Percentiles rank a stretch among this genome's conserved stretches.
These are phyloP conservation scores for Carex pumila DNA, from an alignment of 176 grass and related monocot genomes.

Conservation along the genomic window DNA sequence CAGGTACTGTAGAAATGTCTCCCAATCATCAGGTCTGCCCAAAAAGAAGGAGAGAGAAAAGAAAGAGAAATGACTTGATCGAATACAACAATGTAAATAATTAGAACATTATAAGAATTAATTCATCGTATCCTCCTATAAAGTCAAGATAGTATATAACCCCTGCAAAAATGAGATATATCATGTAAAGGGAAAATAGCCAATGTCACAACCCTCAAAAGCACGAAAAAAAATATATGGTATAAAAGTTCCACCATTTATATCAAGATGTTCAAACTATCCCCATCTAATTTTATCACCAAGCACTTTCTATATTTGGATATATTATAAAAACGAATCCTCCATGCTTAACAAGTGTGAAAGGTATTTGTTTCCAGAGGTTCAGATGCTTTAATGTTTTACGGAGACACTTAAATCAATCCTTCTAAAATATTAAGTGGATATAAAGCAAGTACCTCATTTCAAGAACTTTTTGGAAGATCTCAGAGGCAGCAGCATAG, in stretches of 20 bases:
- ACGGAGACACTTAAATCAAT: not conserved
- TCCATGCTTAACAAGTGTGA: not conserved
- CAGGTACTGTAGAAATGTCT: conserved; percentile 94
- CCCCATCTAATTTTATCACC: not conserved
- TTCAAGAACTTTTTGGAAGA: conserved; percentile 74
- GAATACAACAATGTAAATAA: conserved; percentile 5
- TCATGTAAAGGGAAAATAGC: not conserved
- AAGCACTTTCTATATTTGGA: not conserved
- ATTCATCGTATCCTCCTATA: not conserved
- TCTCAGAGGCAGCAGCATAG: conserved; percentile 57
- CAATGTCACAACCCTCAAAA: not conserved
- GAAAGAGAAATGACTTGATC: not conserved
- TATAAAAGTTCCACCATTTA: not conserved
- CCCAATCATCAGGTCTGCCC: conserved; percentile 97
- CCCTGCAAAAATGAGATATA: conserved; percentile 11
- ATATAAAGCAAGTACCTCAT: conserved; percentile 52
- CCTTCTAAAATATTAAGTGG: not conserved
- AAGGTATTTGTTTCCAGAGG: not conserved
- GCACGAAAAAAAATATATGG: not conserved
- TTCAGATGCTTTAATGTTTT: not conserved
- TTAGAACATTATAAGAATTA: conserved; percentile 11
- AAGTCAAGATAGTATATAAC: not conserved
- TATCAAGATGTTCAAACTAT: not conserved
- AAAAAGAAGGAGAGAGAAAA: conserved; percentile 42
- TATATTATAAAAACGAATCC: not conserved